These are phyloP conservation scores for Globisporangium middletonii DNA, from an alignment of 352 stramenopile genomes.

Conservation along the genomic window DNA sequence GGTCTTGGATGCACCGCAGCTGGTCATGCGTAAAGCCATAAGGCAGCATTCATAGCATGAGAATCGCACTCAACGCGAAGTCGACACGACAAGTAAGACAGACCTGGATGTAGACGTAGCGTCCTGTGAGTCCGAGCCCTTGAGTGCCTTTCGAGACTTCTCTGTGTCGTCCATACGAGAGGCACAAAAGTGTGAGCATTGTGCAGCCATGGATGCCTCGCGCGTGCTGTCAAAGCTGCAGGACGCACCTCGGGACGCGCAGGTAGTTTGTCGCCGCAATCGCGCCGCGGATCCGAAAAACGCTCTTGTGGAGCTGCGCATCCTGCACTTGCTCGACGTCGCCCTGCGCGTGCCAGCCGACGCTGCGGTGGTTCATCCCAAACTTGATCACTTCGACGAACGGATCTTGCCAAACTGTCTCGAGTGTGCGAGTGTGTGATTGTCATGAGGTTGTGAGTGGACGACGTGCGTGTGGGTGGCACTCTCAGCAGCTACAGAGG, in stretches of 20 bases:
- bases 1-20: constrained; percentile 31
- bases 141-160: constrained; percentile 42
- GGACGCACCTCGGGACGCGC: constrained; percentile 41
- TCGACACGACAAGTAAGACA: neutral
- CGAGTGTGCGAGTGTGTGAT: no score
- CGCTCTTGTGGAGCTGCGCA: constrained; percentile 62
- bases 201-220: neutral
- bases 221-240: neutral
- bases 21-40: neutral
- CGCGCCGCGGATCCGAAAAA: constrained; percentile 66
- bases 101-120: constrained; percentile 71
- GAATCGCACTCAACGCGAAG: no score
- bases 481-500: neutral
- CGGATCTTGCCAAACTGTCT: constrained; percentile 75
- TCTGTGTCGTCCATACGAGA: constrained; percentile 7
- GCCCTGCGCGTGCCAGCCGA: constrained; percentile 51
- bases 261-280: constrained; percentile 76
- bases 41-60: neutral
- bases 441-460: no score
- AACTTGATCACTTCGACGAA: constrained; percentile 85
- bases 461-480: neutral
- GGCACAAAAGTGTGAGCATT: neutral
- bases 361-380: constrained; percentile 46
- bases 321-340: constrained; percentile 71
- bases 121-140: constrained; percentile 54